phyloP scores from a whole-genome alignment of 306 rosid genomes.

The Delonix regia region DNA sequence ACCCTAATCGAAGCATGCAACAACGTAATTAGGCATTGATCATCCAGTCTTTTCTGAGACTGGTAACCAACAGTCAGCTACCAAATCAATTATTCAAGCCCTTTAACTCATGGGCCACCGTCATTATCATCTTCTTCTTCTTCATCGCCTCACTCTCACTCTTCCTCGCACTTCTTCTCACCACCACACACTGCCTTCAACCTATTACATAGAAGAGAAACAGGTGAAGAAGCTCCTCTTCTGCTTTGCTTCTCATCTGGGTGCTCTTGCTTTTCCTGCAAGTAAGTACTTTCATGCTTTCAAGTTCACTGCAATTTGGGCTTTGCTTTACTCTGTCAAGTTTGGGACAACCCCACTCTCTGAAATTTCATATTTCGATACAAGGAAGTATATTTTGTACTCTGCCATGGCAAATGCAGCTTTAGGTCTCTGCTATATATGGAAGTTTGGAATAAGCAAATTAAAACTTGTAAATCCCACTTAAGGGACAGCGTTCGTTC shows the following conservation, averaged over 20 bases:
- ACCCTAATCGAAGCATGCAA: conserved; percentile 24
- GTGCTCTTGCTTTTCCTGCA: conserved; percentile 9
- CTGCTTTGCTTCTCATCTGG: not conserved
- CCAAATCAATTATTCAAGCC: conserved; percentile 32
- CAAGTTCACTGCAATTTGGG: not conserved
- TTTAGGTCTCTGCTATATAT: not conserved
- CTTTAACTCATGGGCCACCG: conserved; percentile 19
- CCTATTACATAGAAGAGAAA: not conserved
- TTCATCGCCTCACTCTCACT: conserved; percentile 1
- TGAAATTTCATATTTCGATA: not conserved
- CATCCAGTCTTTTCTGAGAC: conserved; percentile 33
- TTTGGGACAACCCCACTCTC: not conserved
- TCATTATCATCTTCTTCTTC: not conserved
- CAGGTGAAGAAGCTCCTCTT: conserved; percentile 19
- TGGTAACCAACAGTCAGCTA: conserved; percentile 61
- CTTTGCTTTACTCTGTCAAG: not conserved
- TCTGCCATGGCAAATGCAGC: not conserved
- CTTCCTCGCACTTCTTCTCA: conserved; percentile 20
- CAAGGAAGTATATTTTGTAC: not conserved
- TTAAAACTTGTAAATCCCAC: not conserved
- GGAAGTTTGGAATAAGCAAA: not conserved
- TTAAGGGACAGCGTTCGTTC: no score
- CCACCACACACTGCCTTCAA: not conserved
- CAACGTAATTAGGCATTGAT: not conserved
- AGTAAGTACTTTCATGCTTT: conserved; percentile 36